phyloP scores from a whole-genome alignment of 108 stramenopile genomes.

The Cyclotella kingstonii region DNA sequence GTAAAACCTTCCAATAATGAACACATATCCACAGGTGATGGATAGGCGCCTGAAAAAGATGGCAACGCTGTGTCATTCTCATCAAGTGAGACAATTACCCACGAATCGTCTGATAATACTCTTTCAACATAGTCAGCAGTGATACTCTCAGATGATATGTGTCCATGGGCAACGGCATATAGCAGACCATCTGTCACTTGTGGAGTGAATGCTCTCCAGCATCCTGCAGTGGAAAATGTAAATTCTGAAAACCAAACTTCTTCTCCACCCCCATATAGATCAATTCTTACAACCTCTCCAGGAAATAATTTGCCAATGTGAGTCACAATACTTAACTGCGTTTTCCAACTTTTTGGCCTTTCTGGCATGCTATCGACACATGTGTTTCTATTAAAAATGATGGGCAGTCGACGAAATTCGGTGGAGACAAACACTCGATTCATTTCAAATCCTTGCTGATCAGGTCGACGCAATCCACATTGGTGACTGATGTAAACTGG shows the following conservation, averaged over 20 bases:
- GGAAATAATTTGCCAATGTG: slow-evolving; percentile 10
- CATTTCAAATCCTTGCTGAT: slow-evolving; percentile 14
- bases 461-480: background rate
- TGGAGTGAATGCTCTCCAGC: slow-evolving; percentile 15
- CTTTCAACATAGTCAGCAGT: slow-evolving; percentile 3
- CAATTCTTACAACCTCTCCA: slow-evolving; percentile 6
- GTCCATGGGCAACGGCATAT: background rate
- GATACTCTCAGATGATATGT: slow-evolving; percentile 1
- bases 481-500: slow-evolving; percentile 18
- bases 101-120: slow-evolving; percentile 10
- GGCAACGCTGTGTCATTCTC: background rate
- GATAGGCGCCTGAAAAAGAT: background rate
- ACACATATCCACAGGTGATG: slow-evolving; percentile 21
- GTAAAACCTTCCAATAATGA: slow-evolving; percentile 7
- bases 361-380: background rate
- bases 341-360: slow-evolving; percentile 19
- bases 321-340: slow-evolving; percentile 1
- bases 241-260: slow-evolving; percentile 23
- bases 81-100: slow-evolving; percentile 7
- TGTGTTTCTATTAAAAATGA: slow-evolving; percentile 6
- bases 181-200: slow-evolving; percentile 11
- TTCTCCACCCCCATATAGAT: slow-evolving; percentile 17
- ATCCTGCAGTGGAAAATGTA: slow-evolving; percentile 14
- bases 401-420: slow-evolving; percentile 8
- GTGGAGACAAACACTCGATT: slow-evolving; percentile 11